Evolutionary conservation across 2,329 filamentous ascomycete genomes (phyloP).

Genomic region (Aspergillus brasiliensis): DNA sequence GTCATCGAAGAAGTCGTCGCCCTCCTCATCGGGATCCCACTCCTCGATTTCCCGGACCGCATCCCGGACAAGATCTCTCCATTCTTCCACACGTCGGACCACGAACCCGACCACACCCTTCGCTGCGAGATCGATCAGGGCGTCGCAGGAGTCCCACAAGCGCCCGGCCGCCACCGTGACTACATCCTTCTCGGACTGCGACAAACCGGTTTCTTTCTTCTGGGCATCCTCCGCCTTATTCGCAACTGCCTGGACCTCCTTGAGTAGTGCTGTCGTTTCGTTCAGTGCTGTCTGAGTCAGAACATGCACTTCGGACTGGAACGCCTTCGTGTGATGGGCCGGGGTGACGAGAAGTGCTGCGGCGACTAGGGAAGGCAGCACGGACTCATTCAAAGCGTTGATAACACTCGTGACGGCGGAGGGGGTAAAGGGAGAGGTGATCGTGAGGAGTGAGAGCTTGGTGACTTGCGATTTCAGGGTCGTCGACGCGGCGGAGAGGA

Average conservation of each 20-base stretch:
- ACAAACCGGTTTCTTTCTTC: slow-evolving; percentile 31
- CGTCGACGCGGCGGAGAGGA: slow-evolving; percentile 71
- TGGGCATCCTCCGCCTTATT: slow-evolving; percentile 46
- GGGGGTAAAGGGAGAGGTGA: slow-evolving; percentile 84
- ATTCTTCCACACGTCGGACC: slow-evolving; percentile 71
- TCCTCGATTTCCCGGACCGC: slow-evolving; percentile 83
- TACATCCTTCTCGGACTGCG: slow-evolving; percentile 49
- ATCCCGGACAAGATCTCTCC: slow-evolving; percentile 75
- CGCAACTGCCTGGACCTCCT: slow-evolving; percentile 57
- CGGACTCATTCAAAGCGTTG: slow-evolving; percentile 68
- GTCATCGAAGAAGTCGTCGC: slow-evolving; percentile 57
- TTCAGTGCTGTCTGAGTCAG: slow-evolving; percentile 62
- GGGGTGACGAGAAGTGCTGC: slow-evolving; percentile 67
- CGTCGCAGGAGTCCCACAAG: slow-evolving; percentile 82
- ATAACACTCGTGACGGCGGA: slow-evolving; percentile 72
- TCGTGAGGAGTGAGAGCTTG: slow-evolving; percentile 81
- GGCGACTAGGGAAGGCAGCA: slow-evolving; percentile 74
- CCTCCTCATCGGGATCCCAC: slow-evolving; percentile 74
- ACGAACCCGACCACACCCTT: slow-evolving; percentile 72
- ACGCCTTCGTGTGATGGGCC: slow-evolving; percentile 62
- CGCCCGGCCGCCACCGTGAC: slow-evolving; percentile 71
- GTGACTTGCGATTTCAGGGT: slow-evolving; percentile 81
- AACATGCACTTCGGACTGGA: slow-evolving; percentile 65
- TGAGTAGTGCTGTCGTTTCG: slow-evolving; percentile 64
- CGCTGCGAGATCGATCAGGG: slow-evolving; percentile 63